These are phyloP conservation scores for Brassica juncea DNA, from an alignment of 345 rosid genomes.

Conservation along the genomic window DNA sequence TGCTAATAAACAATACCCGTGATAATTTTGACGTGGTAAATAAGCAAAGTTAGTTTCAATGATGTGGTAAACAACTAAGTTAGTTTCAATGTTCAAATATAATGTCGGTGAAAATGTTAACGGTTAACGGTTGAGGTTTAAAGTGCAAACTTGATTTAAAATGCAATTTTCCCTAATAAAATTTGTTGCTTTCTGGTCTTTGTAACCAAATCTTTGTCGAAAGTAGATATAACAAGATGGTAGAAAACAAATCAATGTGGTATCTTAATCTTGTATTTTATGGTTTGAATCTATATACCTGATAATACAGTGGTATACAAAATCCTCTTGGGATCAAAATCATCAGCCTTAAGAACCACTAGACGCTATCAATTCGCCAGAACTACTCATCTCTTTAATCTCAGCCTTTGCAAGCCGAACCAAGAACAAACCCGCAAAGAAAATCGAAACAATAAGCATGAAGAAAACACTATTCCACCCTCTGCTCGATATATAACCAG, in stretches of 20 bases:
- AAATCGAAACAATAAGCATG: constrained; percentile 67
- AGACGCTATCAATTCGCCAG: neutral
- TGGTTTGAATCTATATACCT: constrained; percentile 15
- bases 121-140: no score
- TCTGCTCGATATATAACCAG: constrained; percentile 75
- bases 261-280: neutral
- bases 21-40: no score
- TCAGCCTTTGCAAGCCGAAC: constrained; percentile 59
- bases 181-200: neutral
- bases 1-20: no score
- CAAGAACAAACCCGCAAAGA: constrained; percentile 60
- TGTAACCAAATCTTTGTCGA: neutral
- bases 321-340: constrained; percentile 38
- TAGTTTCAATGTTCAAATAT: no score
- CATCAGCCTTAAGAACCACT: neutral
- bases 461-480: constrained; percentile 88
- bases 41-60: no score
- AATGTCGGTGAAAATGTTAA: no score
- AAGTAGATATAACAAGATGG: neutral
- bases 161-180: neutral
- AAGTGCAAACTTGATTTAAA: no score
- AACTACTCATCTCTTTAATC: constrained; percentile 42
- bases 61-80: no score
- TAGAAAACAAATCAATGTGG: neutral
- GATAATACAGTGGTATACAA: constrained; percentile 27